These are phyloP conservation scores for Elymus sibiricus DNA, from an alignment of 176 grass and related monocot species.

Conservation along the genomic window DNA sequence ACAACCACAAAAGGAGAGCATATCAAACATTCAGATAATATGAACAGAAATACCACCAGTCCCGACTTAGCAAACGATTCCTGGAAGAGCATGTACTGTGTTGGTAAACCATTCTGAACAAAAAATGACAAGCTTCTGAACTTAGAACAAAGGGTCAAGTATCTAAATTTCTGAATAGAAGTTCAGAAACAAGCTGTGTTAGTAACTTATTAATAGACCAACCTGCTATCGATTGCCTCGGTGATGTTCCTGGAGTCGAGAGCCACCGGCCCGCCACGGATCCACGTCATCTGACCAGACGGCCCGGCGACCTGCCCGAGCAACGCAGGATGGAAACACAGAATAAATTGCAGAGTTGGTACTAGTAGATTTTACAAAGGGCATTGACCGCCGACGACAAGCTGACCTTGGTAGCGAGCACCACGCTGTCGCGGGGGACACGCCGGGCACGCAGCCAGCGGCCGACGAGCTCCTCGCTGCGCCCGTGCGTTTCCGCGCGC, in stretches of 20 bases:
- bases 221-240: slow-evolving; percentile 71
- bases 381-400: not conserved
- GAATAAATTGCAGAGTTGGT: not conserved
- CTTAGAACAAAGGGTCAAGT: not conserved
- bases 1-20: slow-evolving; percentile 10
- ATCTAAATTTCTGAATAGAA: not conserved
- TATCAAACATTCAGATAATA: not conserved
- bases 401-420: slow-evolving; percentile 76
- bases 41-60: not conserved
- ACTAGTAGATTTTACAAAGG: not conserved
- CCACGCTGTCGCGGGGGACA: slow-evolving; percentile 46
- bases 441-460: slow-evolving; percentile 57
- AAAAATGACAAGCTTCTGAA: not conserved
- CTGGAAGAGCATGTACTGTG: not conserved
- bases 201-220: not conserved
- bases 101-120: not conserved
- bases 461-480: slow-evolving; percentile 77
- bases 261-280: slow-evolving; percentile 56
- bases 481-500: slow-evolving; percentile 55
- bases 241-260: slow-evolving; percentile 66
- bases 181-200: no score
- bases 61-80: not conserved
- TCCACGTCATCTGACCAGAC: slow-evolving; percentile 92
- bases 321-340: slow-evolving; percentile 1
- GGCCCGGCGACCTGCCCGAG: slow-evolving; percentile 63